phyloP scores from a whole-genome alignment of 805 yeast species.

The Sugiyamaella qingdaonensis region DNA sequence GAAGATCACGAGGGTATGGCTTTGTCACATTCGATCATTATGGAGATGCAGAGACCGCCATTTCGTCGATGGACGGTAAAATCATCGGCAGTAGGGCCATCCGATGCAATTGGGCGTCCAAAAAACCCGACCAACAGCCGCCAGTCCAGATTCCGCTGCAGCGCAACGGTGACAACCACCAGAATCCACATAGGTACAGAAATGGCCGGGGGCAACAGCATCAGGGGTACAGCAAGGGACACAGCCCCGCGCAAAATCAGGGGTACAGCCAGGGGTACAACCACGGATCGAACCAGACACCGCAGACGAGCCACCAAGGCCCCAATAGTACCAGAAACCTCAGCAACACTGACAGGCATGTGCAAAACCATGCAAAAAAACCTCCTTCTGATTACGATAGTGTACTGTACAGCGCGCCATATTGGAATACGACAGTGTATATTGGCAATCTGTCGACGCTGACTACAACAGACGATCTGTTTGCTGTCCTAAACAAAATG shows the following conservation, averaged over 20 bases:
- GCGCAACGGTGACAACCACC: neutral
- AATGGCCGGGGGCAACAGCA: neutral
- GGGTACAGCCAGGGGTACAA: neutral
- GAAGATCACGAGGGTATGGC: conserved; percentile 87
- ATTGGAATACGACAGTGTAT: conserved; percentile 82
- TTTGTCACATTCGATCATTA: conserved; percentile 70
- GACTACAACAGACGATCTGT: conserved; percentile 66
- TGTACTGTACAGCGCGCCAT: conserved; percentile 72
- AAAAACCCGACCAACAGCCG: conserved; percentile 39
- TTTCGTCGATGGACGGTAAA: conserved; percentile 69
- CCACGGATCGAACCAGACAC: too few species aligned
- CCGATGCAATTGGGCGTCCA: conserved; percentile 82
- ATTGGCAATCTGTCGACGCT: conserved; percentile 79
- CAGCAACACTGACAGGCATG: too few species aligned
- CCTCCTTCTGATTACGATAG: conserved; percentile 60
- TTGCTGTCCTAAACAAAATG: conserved; percentile 70
- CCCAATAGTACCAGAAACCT: too few species aligned
- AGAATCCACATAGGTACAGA: neutral
- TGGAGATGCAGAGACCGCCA: conserved; percentile 69
- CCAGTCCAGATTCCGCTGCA: neutral
- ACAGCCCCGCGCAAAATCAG: neutral
- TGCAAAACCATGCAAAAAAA: too few species aligned
- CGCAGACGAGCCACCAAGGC: too few species aligned
- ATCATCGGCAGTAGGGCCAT: conserved; percentile 69
- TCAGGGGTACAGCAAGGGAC: conserved; percentile 7